phyloP scores from a whole-genome alignment of 805 yeast species.

The Candida tibetensis region DNA sequence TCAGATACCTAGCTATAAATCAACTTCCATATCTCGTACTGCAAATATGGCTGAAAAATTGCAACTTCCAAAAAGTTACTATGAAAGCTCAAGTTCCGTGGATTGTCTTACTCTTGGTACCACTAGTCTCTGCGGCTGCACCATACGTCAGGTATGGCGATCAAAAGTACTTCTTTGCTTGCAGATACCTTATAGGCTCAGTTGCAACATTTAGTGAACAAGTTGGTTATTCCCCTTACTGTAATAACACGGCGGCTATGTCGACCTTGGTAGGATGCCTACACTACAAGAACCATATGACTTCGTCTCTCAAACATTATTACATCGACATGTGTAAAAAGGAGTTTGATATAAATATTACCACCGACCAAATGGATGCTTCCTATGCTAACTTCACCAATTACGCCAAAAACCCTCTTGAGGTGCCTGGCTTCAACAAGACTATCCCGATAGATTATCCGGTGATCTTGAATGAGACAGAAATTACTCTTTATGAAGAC shows the following conservation, averaged over 20 bases:
- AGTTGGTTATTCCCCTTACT: constrained; percentile 20
- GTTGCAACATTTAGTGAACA: constrained; percentile 10
- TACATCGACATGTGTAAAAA: constrained; percentile 19
- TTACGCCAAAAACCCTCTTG: constrained; percentile 15
- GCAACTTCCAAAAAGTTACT: too few species aligned
- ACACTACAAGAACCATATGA: constrained; percentile 8
- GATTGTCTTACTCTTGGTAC: too few species aligned
- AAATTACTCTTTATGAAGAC: constrained; percentile 9
- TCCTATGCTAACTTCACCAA: constrained; percentile 14
- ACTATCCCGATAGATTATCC: constrained; percentile 20
- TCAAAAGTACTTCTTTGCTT: constrained; percentile 4
- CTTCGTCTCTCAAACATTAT: constrained; percentile 6
- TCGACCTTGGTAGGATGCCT: constrained; percentile 33
- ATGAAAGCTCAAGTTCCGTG: too few species aligned
- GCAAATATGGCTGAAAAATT: too few species aligned
- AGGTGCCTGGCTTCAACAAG: constrained; percentile 23
- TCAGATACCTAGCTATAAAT: too few species aligned
- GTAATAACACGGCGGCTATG: constrained; percentile 23
- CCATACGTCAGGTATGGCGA: not conserved
- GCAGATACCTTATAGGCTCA: constrained; percentile 7
- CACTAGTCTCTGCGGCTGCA: too few species aligned
- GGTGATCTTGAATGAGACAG: constrained; percentile 17
- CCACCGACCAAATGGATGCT: constrained; percentile 14
- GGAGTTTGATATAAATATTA: constrained; percentile 16
- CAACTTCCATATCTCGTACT: too few species aligned